These are phyloP conservation scores for Monosporozyma aerobia DNA, from an alignment of 805 yeast genomes.

Conservation along the genomic window DNA sequence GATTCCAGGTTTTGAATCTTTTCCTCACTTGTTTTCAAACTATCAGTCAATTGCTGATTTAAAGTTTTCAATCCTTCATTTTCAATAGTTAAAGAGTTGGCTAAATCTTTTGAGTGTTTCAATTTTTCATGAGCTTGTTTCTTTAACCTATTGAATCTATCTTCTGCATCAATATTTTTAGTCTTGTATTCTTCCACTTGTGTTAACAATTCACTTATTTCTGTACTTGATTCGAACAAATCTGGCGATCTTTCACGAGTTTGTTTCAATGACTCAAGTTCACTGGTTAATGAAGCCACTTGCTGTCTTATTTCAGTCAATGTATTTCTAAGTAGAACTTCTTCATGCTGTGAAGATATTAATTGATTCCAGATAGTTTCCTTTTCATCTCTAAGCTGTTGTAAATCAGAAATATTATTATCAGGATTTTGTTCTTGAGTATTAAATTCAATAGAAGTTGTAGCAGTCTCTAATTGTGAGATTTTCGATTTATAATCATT, in stretches of 20 bases:
- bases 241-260: background rate
- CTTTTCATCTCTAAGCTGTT: background rate
- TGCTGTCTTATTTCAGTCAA: background rate
- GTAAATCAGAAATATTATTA: background rate
- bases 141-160: conserved; percentile 26
- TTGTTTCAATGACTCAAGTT: background rate
- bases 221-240: background rate
- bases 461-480: background rate
- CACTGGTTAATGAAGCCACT: background rate
- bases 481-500: background rate
- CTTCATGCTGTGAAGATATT: background rate
- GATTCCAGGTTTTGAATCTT: background rate
- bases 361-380: background rate
- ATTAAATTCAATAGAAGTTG: background rate
- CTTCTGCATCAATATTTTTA: conserved; percentile 28
- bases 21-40: background rate
- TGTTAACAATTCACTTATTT: background rate
- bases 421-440: background rate
- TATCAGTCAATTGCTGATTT: conserved; percentile 30
- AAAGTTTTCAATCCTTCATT: conserved; percentile 26
- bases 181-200: conserved; percentile 12
- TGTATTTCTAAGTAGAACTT: background rate
- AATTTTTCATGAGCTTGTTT: conserved; percentile 30
- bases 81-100: conserved; percentile 34
- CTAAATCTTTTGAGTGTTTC: conserved; percentile 24